phyloP scores from a whole-genome alignment of 345 rosid species.

The Nephelium lappaceum region DNA sequence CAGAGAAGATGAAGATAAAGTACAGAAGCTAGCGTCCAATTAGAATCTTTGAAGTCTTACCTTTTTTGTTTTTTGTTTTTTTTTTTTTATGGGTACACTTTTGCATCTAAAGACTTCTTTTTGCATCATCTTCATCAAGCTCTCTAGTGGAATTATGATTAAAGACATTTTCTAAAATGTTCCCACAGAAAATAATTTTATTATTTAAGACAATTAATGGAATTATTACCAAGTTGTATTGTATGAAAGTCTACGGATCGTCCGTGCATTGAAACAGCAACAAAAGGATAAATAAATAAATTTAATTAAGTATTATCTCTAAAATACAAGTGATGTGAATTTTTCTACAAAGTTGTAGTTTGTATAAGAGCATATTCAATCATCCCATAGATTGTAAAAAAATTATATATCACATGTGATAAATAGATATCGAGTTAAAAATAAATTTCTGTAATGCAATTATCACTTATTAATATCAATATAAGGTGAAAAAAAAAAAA shows the following conservation, averaged over 20 bases:
- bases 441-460: too few relatives aligned
- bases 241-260: neutral
- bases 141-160: neutral
- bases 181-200: neutral
- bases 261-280: constrained; percentile 1
- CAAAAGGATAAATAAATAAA: neutral
- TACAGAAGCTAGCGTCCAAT: constrained; percentile 19
- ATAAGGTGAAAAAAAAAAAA: too few relatives aligned
- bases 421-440: too few relatives aligned
- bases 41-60: constrained; percentile 4
- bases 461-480: too few relatives aligned
- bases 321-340: neutral
- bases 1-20: neutral
- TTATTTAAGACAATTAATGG: too few relatives aligned
- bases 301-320: too few relatives aligned
- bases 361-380: too few relatives aligned
- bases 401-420: too few relatives aligned
- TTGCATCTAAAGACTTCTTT: constrained; percentile 13
- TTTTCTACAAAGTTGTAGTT: neutral
- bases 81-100: neutral
- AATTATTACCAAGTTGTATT: too few relatives aligned
- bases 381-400: too few relatives aligned
- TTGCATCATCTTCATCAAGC: constrained; percentile 8
- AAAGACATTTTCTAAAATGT: neutral
- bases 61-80: too few relatives aligned